Evolutionary conservation across 2,329 filamentous ascomycete species (phyloP).

Genomic region (Kalaharituber pfeilii): DNA sequence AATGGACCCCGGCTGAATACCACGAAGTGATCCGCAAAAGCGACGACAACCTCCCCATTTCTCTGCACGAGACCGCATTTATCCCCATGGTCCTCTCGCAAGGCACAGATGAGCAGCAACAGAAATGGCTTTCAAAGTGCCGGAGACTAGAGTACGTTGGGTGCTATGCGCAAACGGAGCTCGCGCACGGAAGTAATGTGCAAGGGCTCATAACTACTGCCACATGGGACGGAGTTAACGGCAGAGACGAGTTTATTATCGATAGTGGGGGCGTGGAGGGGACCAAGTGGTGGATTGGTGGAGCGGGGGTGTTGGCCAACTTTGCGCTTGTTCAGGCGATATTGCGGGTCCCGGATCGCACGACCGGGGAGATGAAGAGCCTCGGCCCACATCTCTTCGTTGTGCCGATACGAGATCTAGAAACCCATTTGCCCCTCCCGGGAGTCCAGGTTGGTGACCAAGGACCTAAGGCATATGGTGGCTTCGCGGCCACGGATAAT

Average conservation of each 20-base stretch:
- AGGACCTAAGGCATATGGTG: conserved; percentile 42
- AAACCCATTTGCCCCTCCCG: conserved; percentile 51
- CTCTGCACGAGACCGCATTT: conserved; percentile 44
- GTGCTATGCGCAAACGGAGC: conserved; percentile 65
- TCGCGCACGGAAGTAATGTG: conserved; percentile 64
- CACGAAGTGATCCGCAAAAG: conserved; percentile 49
- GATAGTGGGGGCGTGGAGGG: conserved; percentile 5
- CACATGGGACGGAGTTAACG: background rate
- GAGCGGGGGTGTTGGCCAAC: conserved; percentile 57
- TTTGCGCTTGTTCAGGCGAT: conserved; percentile 51
- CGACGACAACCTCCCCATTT: conserved; percentile 56
- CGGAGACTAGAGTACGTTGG: conserved; percentile 55
- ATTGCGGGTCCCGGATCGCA: conserved; percentile 49
- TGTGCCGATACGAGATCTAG: conserved; percentile 52
- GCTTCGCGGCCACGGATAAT: conserved; percentile 23
- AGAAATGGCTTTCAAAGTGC: conserved; percentile 52
- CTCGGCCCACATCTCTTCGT: conserved; percentile 62
- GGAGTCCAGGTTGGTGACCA: conserved; percentile 63
- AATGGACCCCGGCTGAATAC: conserved; percentile 50
- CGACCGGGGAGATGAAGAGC: conserved; percentile 30
- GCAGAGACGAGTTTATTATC: background rate
- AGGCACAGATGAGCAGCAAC: conserved; percentile 54
- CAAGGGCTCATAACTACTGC: conserved; percentile 54
- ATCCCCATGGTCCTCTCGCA: conserved; percentile 45
- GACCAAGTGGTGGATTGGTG: conserved; percentile 72